A percentile compares a stretch with the other conserved stretches of the same genome.
Conservation (phyloP, 2,329 filamentous ascomycete genomes). For the Metarhizium anisopliae region DNA sequence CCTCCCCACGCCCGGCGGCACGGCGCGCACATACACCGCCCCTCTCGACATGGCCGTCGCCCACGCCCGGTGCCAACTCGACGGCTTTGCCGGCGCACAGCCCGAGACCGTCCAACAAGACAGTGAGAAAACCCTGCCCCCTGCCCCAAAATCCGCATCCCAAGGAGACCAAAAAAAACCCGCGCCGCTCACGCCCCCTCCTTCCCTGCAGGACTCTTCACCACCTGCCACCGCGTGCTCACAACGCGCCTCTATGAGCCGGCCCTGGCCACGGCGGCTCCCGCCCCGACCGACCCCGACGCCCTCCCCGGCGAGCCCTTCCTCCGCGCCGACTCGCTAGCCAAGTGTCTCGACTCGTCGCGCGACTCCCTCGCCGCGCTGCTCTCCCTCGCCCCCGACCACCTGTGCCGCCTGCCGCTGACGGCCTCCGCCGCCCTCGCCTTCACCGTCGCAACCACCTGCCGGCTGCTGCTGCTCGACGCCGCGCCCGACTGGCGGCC, state of each 20-base stretch:
- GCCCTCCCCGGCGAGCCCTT: slow-evolving; percentile 1
- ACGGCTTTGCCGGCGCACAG: background rate
- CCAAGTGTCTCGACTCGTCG: slow-evolving; percentile 24
- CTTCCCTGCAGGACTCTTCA: slow-evolving; percentile 20
- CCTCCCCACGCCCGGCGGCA: slow-evolving; percentile 12
- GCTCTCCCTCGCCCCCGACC: background rate
- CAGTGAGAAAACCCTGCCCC: background rate
- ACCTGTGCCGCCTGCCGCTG: slow-evolving; percentile 22
- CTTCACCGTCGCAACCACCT: slow-evolving; percentile 25
- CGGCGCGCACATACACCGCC: slow-evolving; percentile 13
- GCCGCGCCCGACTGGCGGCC: slow-evolving; percentile 27
- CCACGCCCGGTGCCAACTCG: background rate
- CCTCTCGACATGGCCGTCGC: slow-evolving; percentile 24
- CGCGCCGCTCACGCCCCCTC: background rate
- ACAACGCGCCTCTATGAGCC: slow-evolving; percentile 30
- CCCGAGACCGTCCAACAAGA: background rate
- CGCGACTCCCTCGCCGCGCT: slow-evolving; percentile 16
- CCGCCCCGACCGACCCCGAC: slow-evolving; percentile 9
- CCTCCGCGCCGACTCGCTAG: slow-evolving; percentile 25
- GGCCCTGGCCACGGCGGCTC: slow-evolving; percentile 19
- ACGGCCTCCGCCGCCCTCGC: slow-evolving; percentile 19
- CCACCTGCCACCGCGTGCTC: slow-evolving; percentile 22
- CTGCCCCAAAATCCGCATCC: too few relatives aligned
- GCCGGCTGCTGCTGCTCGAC: slow-evolving; percentile 26
- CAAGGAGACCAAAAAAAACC: too few relatives aligned